Base-by-base conservation (phyloP, 371 early-diverging fungal species). In the Haplosporangium sp. region DNA sequence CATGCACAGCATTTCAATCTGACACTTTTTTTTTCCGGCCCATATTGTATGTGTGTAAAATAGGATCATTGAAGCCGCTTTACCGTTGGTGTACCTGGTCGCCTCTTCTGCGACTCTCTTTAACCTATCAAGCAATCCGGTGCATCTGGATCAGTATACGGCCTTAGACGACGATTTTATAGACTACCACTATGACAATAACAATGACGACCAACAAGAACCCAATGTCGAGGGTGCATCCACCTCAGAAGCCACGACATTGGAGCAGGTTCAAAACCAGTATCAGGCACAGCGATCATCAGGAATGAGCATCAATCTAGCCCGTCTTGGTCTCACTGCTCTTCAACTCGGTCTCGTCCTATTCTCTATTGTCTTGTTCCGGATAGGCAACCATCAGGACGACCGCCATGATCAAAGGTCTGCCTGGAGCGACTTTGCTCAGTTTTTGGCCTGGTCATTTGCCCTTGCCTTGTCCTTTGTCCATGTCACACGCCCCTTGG, bases 251-350 rank as follows among this genome's bases (percentile, higher is more conserved):
- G 18, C 58, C 12, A 23, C 62, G 12, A 52, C 65, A 3, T 41
- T 77, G 16, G 71, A 77, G 0, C 80, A 62, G 21, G 54, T 69
- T 41, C 73, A 72, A 8, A 59, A 62, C 0, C 68, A 79, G 41
- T 79, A 68, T n/a, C 73, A 79, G 42, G 57, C 64, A 13, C 66
- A 68, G 18, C 73, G 73, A 1, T 56, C 68, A 38, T 65, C 73
- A 13, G 73, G 80, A 12, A 37, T 72, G 51, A 62, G 63, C 48
- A 52, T 72, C 47, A 72, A 59, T 54, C 65, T 79, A 21, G 62
- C 73, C 18, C 73, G 80, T 46, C 55, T 79, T 20, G 80, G 69
- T 13, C 62, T 79, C 45, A 58, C 69, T 9, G 73, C 62, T 0
- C 40, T 79, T 41, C 80, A 79, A 40, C 66, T 72, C 20, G 80